phyloP scores from a whole-genome alignment of 2,329 filamentous ascomycete genomes.

The Clarireedia homoeocarpa region DNA sequence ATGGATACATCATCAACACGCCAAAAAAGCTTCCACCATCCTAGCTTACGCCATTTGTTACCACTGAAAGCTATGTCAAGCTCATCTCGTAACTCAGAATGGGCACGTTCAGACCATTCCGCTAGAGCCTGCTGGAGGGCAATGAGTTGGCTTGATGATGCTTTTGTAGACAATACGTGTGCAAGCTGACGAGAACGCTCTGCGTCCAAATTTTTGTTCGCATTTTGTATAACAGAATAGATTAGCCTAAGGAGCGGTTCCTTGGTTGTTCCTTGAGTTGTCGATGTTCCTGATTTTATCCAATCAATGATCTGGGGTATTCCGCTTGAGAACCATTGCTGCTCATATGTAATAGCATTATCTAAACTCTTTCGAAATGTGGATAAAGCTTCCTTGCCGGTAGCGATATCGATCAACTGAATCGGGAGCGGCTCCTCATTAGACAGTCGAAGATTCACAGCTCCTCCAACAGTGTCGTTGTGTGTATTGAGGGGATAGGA shows the following conservation, averaged over 20 bases:
- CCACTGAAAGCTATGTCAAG: conserved; percentile 71
- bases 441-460: conserved; percentile 46
- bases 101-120: conserved; percentile 70
- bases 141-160: conserved; percentile 32
- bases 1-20: conserved; percentile 85
- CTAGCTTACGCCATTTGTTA: conserved; percentile 68
- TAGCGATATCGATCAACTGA: conserved; percentile 53
- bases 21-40: conserved; percentile 96
- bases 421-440: conserved; percentile 36
- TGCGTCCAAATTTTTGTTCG: conserved; percentile 41
- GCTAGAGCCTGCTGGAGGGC: conserved; percentile 53
- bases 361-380: conserved; percentile 61
- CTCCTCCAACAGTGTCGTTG: conserved; percentile 41
- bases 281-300: conserved; percentile 44
- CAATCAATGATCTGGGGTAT: conserved; percentile 57
- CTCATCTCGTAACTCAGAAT: conserved; percentile 73
- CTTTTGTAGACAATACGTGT: conserved; percentile 27
- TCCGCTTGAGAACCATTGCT: conserved; percentile 66
- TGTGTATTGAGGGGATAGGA: conserved; percentile 31
- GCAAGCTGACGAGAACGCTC: conserved; percentile 35
- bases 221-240: conserved; percentile 53
- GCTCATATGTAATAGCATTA: conserved; percentile 65
- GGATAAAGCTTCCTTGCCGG: conserved; percentile 54
- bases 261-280: conserved; percentile 45
- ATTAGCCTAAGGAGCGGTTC: conserved; percentile 60